A percentile compares a stretch with the other conserved stretches of the same genome.
Evolutionary conservation across 257 asterid genomes (phyloP).

Genomic region (Fraxinus pennsylvanica): DNA sequence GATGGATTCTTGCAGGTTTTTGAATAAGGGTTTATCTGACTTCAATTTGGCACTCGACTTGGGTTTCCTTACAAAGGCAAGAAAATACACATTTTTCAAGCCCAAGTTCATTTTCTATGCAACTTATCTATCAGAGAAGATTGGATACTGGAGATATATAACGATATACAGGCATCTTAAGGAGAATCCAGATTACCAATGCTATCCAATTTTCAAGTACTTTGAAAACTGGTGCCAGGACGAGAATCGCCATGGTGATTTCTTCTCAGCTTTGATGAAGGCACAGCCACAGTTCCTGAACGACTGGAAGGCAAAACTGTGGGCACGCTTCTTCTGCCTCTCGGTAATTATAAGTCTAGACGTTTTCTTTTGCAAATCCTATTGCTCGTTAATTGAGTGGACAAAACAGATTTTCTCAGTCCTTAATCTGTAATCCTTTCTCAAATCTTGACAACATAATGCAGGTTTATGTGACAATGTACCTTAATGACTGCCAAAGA

Average conservation of each 20-base stretch:
- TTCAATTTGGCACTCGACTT: conserved; percentile 94
- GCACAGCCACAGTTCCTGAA: conserved; percentile 99
- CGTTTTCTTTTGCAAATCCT: background rate
- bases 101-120: conserved; percentile 86
- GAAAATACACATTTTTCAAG: conserved; percentile 97
- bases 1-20: conserved; percentile 49
- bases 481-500: conserved; percentile 85
- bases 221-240: conserved; percentile 99
- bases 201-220: conserved; percentile 97
- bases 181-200: conserved; percentile 82
- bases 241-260: conserved; percentile 99
- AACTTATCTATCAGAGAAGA: conserved; percentile 58
- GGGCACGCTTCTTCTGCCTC: conserved; percentile 99
- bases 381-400: background rate
- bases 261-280: conserved; percentile 99
- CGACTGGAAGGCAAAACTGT: conserved; percentile 99
- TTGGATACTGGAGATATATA: conserved; percentile 99
- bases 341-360: conserved; percentile 49
- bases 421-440: background rate
- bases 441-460: conserved; percentile 18
- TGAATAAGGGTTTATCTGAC: conserved; percentile 85
- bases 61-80: conserved; percentile 96
- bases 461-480: conserved; percentile 97
- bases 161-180: conserved; percentile 95
- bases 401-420: background rate